Base-by-base conservation (phyloP, 257 asterid genomes). In the Linderniella brevidens region DNA sequence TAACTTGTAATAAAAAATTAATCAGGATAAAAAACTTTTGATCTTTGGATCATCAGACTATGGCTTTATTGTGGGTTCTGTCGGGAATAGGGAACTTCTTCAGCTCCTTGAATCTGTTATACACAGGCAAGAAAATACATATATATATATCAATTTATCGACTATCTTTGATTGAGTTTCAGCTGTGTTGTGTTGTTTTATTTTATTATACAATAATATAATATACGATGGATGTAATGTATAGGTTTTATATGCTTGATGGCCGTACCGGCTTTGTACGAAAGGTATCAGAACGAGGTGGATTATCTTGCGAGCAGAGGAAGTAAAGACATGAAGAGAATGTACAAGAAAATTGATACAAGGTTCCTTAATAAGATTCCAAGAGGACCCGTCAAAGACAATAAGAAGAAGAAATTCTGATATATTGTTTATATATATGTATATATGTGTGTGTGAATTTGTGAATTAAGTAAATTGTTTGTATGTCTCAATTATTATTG, bases 281-380 rank as follows among this genome's bases (percentile, higher is more conserved):
- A 84, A 35, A 61, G 76, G 57, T 76, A 80, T 44, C 72, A 76
- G 36, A 11, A 53, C 17, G 93, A 84, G 62, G 85, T 88, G 56
- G 92, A 88, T 68, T 62, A 74, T 55, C 59, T 84, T 39, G 79
- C 80, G 51, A 62, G 60, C 10, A 68, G 61, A 32, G 90, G 93
- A 35, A 69, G 64, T 49, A 45, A 62, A 50, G 86, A 88, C 37
- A 54, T 74, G 63, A 76, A 71, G 79, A 78, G 61, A 67, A 41
- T 78, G 48, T 81, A 68, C 64, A 67, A 25, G 45, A 78, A 76
- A 59, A 37, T 78, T 35, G 97, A 83, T 46, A 32, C 72, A 47
- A 66, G 67, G 41, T 55, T 80, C 52, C 86, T 83, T 17, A 72
- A 68, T 72, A 83, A 80, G 92, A 87, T 83, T 69, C 95, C 97